Conservation (phyloP, 108 stramenopile genomes). For the Skeletonema tropicum region DNA sequence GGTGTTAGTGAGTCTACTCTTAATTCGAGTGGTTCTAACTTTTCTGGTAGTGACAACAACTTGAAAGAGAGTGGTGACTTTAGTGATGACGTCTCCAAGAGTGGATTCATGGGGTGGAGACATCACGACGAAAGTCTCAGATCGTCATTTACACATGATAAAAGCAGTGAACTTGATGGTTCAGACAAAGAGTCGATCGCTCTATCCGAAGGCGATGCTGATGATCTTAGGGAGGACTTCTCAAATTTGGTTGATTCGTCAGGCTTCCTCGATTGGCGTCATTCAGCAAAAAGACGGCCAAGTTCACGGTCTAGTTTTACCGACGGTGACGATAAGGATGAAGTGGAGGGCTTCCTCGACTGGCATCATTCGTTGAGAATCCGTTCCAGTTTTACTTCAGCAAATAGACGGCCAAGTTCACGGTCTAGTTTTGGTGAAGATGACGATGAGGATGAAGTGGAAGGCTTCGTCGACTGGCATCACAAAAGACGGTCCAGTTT, state of each 20-base stretch:
- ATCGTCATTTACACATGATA: neutral
- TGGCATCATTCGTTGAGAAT: neutral
- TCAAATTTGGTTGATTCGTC: neutral
- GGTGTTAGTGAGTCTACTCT: neutral
- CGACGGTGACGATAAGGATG: neutral
- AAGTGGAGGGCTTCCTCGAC: neutral
- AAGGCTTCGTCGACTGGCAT: neutral
- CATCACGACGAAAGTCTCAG: neutral
- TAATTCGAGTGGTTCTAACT: neutral
- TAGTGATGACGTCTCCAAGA: slow-evolving; percentile 2
- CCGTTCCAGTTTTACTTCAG: neutral
- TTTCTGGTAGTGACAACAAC: neutral
- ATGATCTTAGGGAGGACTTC: neutral
- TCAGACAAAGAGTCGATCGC: neutral
- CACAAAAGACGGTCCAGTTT: neutral
- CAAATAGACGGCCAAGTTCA: neutral
- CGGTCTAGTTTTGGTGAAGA: neutral
- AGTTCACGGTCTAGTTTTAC: neutral
- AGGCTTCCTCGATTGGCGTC: neutral
- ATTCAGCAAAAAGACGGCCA: neutral
- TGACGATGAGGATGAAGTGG: neutral
- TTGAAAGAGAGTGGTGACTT: neutral
- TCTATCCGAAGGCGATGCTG: neutral
- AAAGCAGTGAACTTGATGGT: neutral
- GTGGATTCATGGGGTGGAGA: slow-evolving; percentile 24